Percentiles rank a stretch among this genome's conserved stretches.
These are phyloP conservation scores for Aspergillus sparsus DNA, from an alignment of 495 filamentous ascomycete genomes.

Conservation along the genomic window DNA sequence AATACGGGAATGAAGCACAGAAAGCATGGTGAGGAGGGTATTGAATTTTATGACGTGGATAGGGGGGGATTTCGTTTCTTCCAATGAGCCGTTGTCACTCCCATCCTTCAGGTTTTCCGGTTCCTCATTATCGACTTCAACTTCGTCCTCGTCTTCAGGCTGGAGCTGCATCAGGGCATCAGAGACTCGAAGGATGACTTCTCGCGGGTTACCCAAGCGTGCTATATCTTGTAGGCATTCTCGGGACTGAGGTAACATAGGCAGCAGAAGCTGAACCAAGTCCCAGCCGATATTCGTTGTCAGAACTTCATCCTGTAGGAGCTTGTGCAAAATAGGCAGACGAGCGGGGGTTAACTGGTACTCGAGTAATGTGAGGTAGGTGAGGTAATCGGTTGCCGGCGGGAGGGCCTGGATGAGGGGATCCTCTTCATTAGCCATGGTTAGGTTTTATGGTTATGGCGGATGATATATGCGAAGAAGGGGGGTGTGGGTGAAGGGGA, in stretches of 20 bases:
- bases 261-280: slow-evolving; percentile 80
- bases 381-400: slow-evolving; percentile 77
- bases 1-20: slow-evolving; percentile 83
- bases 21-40: slow-evolving; percentile 74
- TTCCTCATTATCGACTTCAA: slow-evolving; percentile 35
- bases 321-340: slow-evolving; percentile 71
- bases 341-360: slow-evolving; percentile 77
- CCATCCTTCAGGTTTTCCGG: slow-evolving; percentile 4
- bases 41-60: slow-evolving; percentile 62
- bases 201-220: slow-evolving; percentile 83
- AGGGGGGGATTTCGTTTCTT: slow-evolving; percentile 24
- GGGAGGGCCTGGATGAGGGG: slow-evolving; percentile 57
- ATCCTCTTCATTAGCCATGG: slow-evolving; percentile 37
- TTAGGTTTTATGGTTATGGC: no score
- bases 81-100: slow-evolving; percentile 9
- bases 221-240: slow-evolving; percentile 78
- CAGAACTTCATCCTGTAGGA: slow-evolving; percentile 80
- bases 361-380: slow-evolving; percentile 86
- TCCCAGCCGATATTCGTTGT: slow-evolving; percentile 97
- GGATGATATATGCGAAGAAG: slow-evolving; percentile 3
- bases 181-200: slow-evolving; percentile 87
- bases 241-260: slow-evolving; percentile 68
- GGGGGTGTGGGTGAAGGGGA: background rate
- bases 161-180: slow-evolving; percentile 67
- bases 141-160: slow-evolving; percentile 52